Evolutionary conservation across 768 basidiomycete genomes (phyloP).

Genomic region (Agaricus subrufescens): DNA sequence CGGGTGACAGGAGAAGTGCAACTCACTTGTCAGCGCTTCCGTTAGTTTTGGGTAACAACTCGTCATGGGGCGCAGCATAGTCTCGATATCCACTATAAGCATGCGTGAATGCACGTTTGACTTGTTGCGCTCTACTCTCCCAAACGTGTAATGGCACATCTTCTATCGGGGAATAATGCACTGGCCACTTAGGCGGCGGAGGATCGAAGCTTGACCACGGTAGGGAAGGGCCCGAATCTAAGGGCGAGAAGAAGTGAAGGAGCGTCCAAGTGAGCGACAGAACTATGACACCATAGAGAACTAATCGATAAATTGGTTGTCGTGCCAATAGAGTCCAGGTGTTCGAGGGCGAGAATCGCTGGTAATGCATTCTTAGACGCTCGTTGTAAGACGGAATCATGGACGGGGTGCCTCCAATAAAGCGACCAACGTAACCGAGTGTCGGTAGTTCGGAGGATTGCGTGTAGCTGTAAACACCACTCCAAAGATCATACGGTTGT

Average conservation of each 20-base stretch:
- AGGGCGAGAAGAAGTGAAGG: constrained; percentile 16
- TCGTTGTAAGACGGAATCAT: constrained; percentile 4
- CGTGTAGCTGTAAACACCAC: too few relatives aligned
- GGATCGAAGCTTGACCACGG: constrained; percentile 6
- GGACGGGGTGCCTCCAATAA: neutral
- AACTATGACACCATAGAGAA: constrained; percentile 23
- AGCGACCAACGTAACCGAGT: too few relatives aligned
- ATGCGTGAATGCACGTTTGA: constrained; percentile 60
- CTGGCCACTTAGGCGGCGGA: constrained; percentile 7
- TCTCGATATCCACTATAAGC: constrained; percentile 64
- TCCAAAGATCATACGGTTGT: too few relatives aligned
- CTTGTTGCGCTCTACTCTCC: constrained; percentile 47
- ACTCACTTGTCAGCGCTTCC: constrained; percentile 46
- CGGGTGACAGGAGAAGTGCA: neutral
- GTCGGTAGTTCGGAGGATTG: too few relatives aligned
- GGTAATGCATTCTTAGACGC: constrained; percentile 8
- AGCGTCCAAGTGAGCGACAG: constrained; percentile 24
- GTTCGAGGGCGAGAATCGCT: constrained; percentile 1
- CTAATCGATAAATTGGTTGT: constrained; percentile 22
- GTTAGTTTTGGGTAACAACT: constrained; percentile 52
- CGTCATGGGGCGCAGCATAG: constrained; percentile 60
- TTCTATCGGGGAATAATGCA: constrained; percentile 8
- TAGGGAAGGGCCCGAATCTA: constrained; percentile 8
- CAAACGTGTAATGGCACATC: constrained; percentile 34
- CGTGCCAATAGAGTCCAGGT: constrained; percentile 13